Conservation (phyloP, 495 filamentous ascomycete genomes). For the Xylaria grammica region DNA sequence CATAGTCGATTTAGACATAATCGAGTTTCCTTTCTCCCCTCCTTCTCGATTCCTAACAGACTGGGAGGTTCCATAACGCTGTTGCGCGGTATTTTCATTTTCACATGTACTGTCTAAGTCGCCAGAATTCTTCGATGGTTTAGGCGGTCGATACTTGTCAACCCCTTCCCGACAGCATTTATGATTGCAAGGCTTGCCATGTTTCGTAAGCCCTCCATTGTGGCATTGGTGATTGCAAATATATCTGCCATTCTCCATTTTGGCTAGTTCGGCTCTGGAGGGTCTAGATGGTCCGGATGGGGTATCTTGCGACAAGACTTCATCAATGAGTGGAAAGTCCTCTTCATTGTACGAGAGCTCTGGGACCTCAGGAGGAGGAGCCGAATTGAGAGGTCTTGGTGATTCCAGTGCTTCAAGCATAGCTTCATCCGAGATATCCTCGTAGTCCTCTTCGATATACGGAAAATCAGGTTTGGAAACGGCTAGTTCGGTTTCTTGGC, state of each 20-base stretch:
- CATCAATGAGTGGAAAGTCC: constrained; percentile 28
- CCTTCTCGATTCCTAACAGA: not conserved
- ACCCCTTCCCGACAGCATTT: constrained; percentile 88
- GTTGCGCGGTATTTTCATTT: constrained; percentile 16
- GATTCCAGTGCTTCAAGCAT: constrained; percentile 27
- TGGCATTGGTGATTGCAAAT: constrained; percentile 79
- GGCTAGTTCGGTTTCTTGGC: constrained; percentile 15
- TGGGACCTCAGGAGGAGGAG: constrained; percentile 53
- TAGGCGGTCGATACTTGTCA: constrained; percentile 72
- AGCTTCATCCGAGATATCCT: constrained; percentile 40
- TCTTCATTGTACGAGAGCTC: constrained; percentile 56
- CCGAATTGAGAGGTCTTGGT: constrained; percentile 13
- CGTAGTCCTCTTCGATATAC: constrained; percentile 31
- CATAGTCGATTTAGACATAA: not conserved
- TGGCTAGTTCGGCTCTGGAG: constrained; percentile 45
- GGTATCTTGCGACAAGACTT: constrained; percentile 16
- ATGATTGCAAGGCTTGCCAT: constrained; percentile 59
- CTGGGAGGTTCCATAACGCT: not conserved
- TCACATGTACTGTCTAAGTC: constrained; percentile 10
- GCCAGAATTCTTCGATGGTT: constrained; percentile 39
- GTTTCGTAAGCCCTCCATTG: constrained; percentile 72
- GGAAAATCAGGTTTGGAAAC: not conserved
- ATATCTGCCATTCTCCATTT: constrained; percentile 83
- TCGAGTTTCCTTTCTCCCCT: not conserved
- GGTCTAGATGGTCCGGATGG: not conserved